phyloP scores from a whole-genome alignment of 2,329 filamentous ascomycete genomes.

The Sporothrix protearum region DNA sequence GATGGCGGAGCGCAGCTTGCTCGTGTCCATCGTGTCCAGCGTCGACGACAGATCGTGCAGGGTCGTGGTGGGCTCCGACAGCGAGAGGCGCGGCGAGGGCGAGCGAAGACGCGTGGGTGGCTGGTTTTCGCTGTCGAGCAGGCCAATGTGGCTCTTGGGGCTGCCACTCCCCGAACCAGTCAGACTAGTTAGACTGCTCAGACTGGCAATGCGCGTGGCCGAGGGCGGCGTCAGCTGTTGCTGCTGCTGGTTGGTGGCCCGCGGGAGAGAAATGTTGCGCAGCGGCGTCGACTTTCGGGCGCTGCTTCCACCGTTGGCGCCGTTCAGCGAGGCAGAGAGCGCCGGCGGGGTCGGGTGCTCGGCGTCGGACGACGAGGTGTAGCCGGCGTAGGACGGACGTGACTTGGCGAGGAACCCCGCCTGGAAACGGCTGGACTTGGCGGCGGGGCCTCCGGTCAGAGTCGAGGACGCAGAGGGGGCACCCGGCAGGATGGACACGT shows the following conservation, averaged over 20 bases:
- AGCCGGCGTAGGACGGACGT: slow-evolving; percentile 27
- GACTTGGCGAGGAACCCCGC: slow-evolving; percentile 74
- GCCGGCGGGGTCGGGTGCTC: slow-evolving; percentile 40
- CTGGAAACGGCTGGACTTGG: slow-evolving; percentile 75
- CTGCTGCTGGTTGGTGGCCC: slow-evolving; percentile 47
- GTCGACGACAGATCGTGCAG: slow-evolving; percentile 35
- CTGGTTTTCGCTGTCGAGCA: slow-evolving; percentile 48
- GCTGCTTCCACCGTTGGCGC: background rate
- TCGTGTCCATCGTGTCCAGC: slow-evolving; percentile 52
- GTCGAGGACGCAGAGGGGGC: background rate
- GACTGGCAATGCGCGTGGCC: slow-evolving; percentile 33
- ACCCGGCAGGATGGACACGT: slow-evolving; percentile 38
- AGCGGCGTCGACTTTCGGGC: slow-evolving; percentile 40
- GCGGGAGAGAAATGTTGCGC: slow-evolving; percentile 49
- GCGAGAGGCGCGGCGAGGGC: slow-evolving; percentile 21
- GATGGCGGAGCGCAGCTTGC: slow-evolving; percentile 54
- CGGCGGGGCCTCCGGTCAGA: slow-evolving; percentile 23
- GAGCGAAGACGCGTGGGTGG: slow-evolving; percentile 34
- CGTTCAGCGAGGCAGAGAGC: background rate
- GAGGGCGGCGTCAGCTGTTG: slow-evolving; percentile 46
- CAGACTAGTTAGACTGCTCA: slow-evolving; percentile 25
- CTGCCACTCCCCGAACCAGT: too few species aligned
- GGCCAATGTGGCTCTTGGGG: slow-evolving; percentile 31
- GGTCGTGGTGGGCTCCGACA: slow-evolving; percentile 8
- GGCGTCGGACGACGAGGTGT: slow-evolving; percentile 47